Percentiles rank a stretch among this genome's conserved stretches.
phyloP scores from a whole-genome alignment of 306 rosid genomes.

The Calophaca sinica region DNA sequence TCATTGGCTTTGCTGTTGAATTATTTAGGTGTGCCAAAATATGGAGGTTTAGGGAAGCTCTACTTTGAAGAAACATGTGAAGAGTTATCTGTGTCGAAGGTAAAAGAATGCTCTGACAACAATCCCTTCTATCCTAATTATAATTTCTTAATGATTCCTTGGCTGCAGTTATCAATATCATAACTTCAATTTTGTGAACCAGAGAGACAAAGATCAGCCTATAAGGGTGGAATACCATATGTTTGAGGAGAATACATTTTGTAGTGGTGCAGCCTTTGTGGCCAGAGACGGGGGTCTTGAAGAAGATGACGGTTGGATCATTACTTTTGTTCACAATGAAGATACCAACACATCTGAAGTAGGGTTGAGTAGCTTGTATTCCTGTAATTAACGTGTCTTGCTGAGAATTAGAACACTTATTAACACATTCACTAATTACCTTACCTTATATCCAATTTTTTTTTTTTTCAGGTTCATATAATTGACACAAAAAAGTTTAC shows the following conservation, averaged over 20 bases:
- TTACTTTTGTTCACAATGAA: constrained; percentile 82
- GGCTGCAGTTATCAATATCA: background rate
- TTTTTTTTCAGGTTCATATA: constrained; percentile 60
- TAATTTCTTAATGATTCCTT: background rate
- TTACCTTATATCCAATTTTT: background rate
- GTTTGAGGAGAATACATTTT: constrained; percentile 66
- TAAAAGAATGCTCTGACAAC: constrained; percentile 24
- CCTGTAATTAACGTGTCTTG: background rate
- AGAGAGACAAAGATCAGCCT: constrained; percentile 43
- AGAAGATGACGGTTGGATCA: constrained; percentile 88
- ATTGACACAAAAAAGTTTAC: constrained; percentile 61
- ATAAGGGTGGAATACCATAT: constrained; percentile 65
- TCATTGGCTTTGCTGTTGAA: background rate
- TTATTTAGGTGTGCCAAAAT: constrained; percentile 53
- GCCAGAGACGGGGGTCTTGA: constrained; percentile 51
- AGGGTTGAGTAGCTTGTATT: constrained; percentile 25
- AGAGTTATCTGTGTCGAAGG: constrained; percentile 44
- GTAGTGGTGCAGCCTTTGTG: constrained; percentile 75
- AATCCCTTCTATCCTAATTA: background rate
- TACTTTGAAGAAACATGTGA: constrained; percentile 59
- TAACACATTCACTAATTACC: background rate
- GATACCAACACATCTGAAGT: constrained; percentile 59
- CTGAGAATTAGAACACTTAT: background rate
- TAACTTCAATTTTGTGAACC: constrained; percentile 15
- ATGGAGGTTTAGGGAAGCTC: constrained; percentile 68